Evolutionary conservation across 345 rosid genomes (phyloP).

Genomic region (Eucalyptus tenuipes): DNA sequence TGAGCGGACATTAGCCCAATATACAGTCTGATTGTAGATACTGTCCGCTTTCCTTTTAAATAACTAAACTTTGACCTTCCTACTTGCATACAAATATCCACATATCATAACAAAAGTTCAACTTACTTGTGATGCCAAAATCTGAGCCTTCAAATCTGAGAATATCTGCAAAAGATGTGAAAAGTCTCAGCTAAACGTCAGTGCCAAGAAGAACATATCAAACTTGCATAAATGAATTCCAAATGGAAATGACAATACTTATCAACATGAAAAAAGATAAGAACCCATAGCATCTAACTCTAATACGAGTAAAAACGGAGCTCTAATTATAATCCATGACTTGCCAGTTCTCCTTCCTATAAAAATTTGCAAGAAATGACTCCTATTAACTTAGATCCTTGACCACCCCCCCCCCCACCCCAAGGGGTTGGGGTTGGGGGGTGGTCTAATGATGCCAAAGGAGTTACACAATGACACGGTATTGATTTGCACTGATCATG

Average conservation of each 20-base stretch:
- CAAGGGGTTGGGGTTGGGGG: background rate
- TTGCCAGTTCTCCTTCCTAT: background rate
- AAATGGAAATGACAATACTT: background rate
- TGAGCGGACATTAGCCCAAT: background rate
- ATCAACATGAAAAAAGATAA: background rate
- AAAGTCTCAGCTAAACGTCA: background rate
- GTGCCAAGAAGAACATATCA: background rate
- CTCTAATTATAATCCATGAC: background rate
- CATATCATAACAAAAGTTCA: background rate
- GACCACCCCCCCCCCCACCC: background rate
- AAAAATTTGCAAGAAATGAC: background rate
- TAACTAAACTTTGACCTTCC: background rate
- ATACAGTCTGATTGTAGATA: background rate
- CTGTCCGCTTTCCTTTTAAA: background rate
- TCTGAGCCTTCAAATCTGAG: constrained; percentile 79
- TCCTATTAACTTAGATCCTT: background rate
- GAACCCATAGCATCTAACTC: background rate
- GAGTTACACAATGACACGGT: background rate
- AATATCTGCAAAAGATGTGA: constrained; percentile 48
- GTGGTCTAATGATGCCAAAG: background rate
- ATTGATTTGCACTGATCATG: background rate
- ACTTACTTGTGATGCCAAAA: constrained; percentile 83
- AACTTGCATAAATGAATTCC: background rate
- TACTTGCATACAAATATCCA: background rate
- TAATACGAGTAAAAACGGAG: background rate